Conservation (phyloP, 2,329 filamentous ascomycete species). For the Talaromyces sp. region DNA sequence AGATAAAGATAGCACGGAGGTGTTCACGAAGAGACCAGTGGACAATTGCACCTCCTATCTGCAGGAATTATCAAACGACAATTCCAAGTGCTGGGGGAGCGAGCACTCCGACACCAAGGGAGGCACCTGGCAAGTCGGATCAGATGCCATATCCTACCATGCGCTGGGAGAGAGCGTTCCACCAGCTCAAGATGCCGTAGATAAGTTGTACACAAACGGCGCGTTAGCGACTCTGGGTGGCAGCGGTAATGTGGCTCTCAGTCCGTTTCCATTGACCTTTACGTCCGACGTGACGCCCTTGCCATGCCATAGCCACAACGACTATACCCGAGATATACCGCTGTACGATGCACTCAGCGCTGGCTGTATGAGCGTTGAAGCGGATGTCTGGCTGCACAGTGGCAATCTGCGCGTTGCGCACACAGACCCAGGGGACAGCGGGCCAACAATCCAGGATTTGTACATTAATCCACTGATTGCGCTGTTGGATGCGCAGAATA, state of each 20-base stretch:
- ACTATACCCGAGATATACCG: constrained; percentile 42
- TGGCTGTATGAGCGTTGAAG: constrained; percentile 46
- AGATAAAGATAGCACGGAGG: neutral
- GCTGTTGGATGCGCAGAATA: constrained; percentile 54
- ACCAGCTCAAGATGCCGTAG: neutral
- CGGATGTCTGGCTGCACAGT: constrained; percentile 45
- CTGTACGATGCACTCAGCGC: constrained; percentile 38
- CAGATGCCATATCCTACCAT: neutral
- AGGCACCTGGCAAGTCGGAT: neutral
- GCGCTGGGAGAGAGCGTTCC: neutral
- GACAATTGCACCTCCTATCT: neutral
- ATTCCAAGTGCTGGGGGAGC: neutral
- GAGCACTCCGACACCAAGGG: neutral
- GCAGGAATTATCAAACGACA: neutral
- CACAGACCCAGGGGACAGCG: constrained; percentile 49
- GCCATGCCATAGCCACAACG: constrained; percentile 41
- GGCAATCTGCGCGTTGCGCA: constrained; percentile 63
- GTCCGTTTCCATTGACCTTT: neutral
- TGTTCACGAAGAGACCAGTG: neutral
- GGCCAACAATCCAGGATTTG: constrained; percentile 40
- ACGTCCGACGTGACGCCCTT: constrained; percentile 17
- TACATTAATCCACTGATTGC: constrained; percentile 63
- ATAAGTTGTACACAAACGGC: neutral
- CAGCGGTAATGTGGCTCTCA: neutral
- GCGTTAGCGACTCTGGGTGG: neutral